A percentile compares a stretch with the other conserved stretches of the same genome.
Conservation (phyloP, 306 rosid genomes). For the Argentina anserina region DNA sequence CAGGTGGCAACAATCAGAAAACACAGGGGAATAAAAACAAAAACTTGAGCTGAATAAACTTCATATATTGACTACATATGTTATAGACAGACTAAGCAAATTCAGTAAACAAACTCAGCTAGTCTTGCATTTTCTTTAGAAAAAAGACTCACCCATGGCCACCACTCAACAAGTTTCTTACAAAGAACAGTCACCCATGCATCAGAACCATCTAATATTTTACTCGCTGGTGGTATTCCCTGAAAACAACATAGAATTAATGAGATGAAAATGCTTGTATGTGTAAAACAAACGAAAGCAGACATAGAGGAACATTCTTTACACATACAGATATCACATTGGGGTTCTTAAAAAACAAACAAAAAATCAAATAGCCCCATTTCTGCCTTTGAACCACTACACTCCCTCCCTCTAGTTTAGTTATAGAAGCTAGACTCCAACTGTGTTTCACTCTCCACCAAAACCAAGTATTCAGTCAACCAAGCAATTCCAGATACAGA, state of each 20-base stretch:
- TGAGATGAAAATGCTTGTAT: slow-evolving; percentile 1
- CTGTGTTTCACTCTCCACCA: not conserved
- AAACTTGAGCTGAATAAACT: not conserved
- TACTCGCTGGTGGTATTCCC: slow-evolving; percentile 82
- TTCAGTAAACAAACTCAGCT: not conserved
- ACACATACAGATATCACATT: not conserved
- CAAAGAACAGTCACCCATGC: slow-evolving; percentile 82
- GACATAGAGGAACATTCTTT: not conserved
- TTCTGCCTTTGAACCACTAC: not conserved
- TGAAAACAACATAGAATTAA: slow-evolving; percentile 28
- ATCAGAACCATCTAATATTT: slow-evolving; percentile 46
- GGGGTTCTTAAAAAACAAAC: no score
- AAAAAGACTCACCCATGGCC: slow-evolving; percentile 80
- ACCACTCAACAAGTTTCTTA: slow-evolving; percentile 72
- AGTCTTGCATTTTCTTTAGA: not conserved
- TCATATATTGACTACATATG: not conserved
- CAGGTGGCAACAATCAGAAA: not conserved
- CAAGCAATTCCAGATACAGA: not conserved
- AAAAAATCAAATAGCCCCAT: not conserved
- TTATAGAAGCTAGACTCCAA: not conserved
- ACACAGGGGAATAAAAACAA: not conserved
- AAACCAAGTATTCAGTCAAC: not conserved
- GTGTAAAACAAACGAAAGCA: not conserved
- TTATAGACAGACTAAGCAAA: not conserved
- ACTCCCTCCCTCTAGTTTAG: not conserved